Base-by-base conservation (phyloP, 768 basidiomycete species). In the Pleurotus eryngii region DNA sequence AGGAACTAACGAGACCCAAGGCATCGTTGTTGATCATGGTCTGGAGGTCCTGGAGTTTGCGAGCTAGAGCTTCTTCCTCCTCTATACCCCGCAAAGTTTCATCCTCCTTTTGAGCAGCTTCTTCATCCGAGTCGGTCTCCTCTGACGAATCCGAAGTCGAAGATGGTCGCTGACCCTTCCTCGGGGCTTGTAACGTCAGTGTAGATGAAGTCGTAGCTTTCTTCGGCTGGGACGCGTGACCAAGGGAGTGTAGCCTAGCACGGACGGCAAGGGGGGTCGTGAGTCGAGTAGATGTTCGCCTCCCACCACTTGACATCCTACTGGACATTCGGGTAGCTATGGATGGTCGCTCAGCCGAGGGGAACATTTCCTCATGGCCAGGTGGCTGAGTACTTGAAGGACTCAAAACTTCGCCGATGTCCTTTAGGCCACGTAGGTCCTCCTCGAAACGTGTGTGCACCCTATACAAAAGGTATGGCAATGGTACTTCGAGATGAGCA, bases 381-480 rank as follows among this genome's bases (percentile, higher is more conserved):
- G 68, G 68, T 51, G 63, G 67, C 55, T 61, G 66, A 18, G 76
- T 65, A 7, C 72, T 67, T 14, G 74, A 67, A 11, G 85, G 81
- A 56, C 77, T 81, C n/a, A 83, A 72, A 37, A 81, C 80, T 24
- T 84, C 86, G 43, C 80, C 81, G 37, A 89, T 84, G 60, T 86
- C 87, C 64, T 89, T 86, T 48, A 93, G 67, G 1, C 89, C 88
- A 39, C 88, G 83, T 27, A 94, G 81, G 66, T 92, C 92, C 69
- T 93, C 87, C 67, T 93, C 90, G 56, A 90, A 93, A 60, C 92
- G 80, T 11, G 85, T 86, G 67, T 92, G 89, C 12, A 90, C 90
- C 18, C 92, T 82, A 64, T 92, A 92, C 8, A 94, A 81, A 26
- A 94, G 79, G 68, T 92, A 94, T 0, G 92, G 92, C 4, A 94